phyloP scores from a whole-genome alignment of 345 rosid genomes.

The Cochlearia excelsa region DNA sequence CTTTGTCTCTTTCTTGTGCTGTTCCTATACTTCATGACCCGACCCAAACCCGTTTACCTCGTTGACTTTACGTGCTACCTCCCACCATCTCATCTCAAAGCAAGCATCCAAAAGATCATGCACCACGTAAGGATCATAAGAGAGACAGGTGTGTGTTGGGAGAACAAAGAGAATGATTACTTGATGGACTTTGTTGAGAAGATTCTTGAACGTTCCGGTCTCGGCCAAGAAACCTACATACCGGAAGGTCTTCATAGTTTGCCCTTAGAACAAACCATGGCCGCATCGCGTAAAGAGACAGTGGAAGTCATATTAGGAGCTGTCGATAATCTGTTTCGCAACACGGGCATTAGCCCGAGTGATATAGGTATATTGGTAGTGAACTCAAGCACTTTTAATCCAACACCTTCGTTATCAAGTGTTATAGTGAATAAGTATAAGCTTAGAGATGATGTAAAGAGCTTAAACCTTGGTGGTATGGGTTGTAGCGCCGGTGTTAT shows the following conservation, averaged over 20 bases:
- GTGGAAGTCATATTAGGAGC: conserved; percentile 32
- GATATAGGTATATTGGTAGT: conserved; percentile 36
- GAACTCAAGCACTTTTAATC: conserved; percentile 38
- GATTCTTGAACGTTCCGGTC: conserved; percentile 39
- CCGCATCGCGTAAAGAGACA: conserved; percentile 31
- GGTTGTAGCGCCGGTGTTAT: conserved; percentile 39
- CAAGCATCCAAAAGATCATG: conserved; percentile 28
- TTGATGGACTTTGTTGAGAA: conserved; percentile 37
- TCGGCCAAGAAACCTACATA: conserved; percentile 34
- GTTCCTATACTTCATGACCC: conserved; percentile 21
- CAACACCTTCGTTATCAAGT: conserved; percentile 32
- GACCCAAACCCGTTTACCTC: conserved; percentile 35
- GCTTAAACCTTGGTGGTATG: conserved; percentile 39
- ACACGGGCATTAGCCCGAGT: conserved; percentile 28
- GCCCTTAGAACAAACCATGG: conserved; percentile 29
- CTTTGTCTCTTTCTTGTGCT: conserved; percentile 14
- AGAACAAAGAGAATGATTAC: conserved; percentile 21
- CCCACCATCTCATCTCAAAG: conserved; percentile 36
- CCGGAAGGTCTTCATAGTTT: conserved; percentile 33
- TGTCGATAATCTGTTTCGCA: conserved; percentile 27
- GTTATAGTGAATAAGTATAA: conserved; percentile 31
- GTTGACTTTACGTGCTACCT: conserved; percentile 35
- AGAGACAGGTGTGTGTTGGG: conserved; percentile 22
- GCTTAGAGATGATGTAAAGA: conserved; percentile 31
- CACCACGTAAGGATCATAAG: conserved; percentile 23